Evolutionary conservation across 2,329 filamentous ascomycete species (phyloP), one percentile per base, ranked within the genome.

Genomic region (Fusarium sp.): DNA sequence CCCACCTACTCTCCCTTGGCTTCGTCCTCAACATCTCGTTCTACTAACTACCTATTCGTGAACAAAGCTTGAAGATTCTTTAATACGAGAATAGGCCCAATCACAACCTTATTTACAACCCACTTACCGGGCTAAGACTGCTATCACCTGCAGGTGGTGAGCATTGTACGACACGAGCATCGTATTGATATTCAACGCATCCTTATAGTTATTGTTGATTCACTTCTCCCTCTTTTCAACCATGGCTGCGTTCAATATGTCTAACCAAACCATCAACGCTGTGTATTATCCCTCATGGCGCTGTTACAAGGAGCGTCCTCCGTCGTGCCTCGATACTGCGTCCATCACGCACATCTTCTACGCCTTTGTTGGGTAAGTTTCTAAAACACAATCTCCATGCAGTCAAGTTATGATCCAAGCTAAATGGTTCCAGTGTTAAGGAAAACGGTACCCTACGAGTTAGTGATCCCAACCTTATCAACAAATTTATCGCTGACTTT

Each of bases 221-320:
- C 26, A 22, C 42, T 38, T 28, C 20, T 34, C 40, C 7, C 17
- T 9, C 31, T 36, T 43, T 34, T 20, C 20, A 6, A 15, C 38
- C 18, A 31, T n/a, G 20, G 8, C 24, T 38, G 11, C 4, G 8
- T 13, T 24, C 53, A 59, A 51, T 18, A 66, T 74, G 70, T 39
- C 72, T 5, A 17, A 7, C n/a, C 53, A 59, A 34, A 71, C 74
- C 49, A 74, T 75, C 53, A 81, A 82, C 46, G 79, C 79, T 15
- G 79, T 90, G 2, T 91, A 91, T 78, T 91, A 90, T 76, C 88
- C 89, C 7, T 90, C 89, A 68, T 91, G 88, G 88, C 81, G 84
- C 58, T 84, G 90, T 58, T 90, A 91, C 78, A 84, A 84, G 63
- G 82, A 86, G 55, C 85, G 87, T 56, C 84, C 87, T n/a, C 89